Evolutionary conservation across 75 land plant genomes (phyloP), one percentile per base, ranked within the genome.

Genomic region (Ceratopteris richardii): DNA sequence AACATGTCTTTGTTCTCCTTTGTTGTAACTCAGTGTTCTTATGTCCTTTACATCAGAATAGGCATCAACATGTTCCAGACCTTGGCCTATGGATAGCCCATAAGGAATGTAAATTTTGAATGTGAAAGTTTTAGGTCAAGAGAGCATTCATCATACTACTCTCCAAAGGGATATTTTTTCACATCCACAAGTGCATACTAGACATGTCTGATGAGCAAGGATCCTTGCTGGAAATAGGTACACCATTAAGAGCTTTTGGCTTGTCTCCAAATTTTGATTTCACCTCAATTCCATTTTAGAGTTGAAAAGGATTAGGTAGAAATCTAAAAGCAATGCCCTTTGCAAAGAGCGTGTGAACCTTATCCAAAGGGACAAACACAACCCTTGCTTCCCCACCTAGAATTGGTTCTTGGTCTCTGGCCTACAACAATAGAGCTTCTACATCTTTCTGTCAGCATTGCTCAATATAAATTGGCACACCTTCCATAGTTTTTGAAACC

Each of bases 161-260:
- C n/a, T n/a, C n/a, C n/a, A n/a, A n/a, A n/a, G n/a, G n/a, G n/a
- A n/a, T n/a, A n/a, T n/a, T n/a, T n/a, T n/a, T n/a, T n/a, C n/a
- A n/a, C n/a, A n/a, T n/a, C n/a, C n/a, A n/a, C n/a, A n/a, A n/a
- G n/a, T n/a, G n/a, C n/a, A n/a, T n/a, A n/a, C n/a, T n/a, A n/a
- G n/a, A n/a, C n/a, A n/a, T n/a, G n/a, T n/a, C n/a, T n/a, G n/a
- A n/a, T n/a, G n/a, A n/a, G n/a, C n/a, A n/a, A n/a, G n/a, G n/a
- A n/a, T n/a, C n/a, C n/a, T n/a, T n/a, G n/a, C n/a, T n/a, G 52
- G 89, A 94, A 40, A 94, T 83, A 58, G 98, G 98, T 58, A 94
- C 98, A 50, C 98, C 98, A 79, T 89, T 96, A 81, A 94, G 89
- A 2, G 85, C 81, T 44, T 41, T 75, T 41, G 62, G 36, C 13